Evolutionary conservation across 371 early-diverging fungal genomes (phyloP), one percentile per base, ranked within the genome.

Genomic region (Zancudomyces culisetae): DNA sequence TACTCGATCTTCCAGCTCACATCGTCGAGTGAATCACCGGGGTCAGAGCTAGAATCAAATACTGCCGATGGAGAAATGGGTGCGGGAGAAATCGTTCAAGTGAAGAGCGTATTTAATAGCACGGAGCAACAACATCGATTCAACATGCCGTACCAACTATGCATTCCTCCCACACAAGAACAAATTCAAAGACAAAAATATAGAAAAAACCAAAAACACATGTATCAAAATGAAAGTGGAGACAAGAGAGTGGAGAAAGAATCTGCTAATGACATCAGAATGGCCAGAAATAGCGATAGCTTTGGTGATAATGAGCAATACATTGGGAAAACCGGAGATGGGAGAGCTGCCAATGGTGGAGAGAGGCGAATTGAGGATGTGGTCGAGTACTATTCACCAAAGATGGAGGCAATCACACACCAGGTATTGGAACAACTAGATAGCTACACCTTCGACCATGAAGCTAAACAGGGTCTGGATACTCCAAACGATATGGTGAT

Each of bases 101-200:
- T 6, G 35, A 35, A 35, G 35, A 40, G 45, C 55, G 21, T 58
- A 35, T 35, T 10, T 35, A 35, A 35, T 15, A 15, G 62, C 8
- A 45, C 68, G 2, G 67, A 68, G 42, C 68, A 67, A 41, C 68
- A 67, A 52, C 68, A 67, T 45, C 52, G 58, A 20, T 67, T 67
- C 52, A 67, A 67, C 35, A 64, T 60, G 69, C 68, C 68, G 3
- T 67, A 54, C 42, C 68, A 67, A 49, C 43, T 68, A 29, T 63
- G 65, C 12, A 63, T 67, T 57, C n/a, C 12, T 57, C 67, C 19
- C 68, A 63, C 10, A 41, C 43, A 20, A 52, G 45, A 35, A 6
- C 6, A 35, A 15, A n/a, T n/a, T n/a, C n/a, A n/a, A n/a, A n/a
- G n/a, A n/a, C n/a, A n/a, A n/a, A n/a, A n/a, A n/a, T n/a, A n/a